phyloP scores from a whole-genome alignment of 2,329 filamentous ascomycete genomes.

The Botrytis deweyae region DNA sequence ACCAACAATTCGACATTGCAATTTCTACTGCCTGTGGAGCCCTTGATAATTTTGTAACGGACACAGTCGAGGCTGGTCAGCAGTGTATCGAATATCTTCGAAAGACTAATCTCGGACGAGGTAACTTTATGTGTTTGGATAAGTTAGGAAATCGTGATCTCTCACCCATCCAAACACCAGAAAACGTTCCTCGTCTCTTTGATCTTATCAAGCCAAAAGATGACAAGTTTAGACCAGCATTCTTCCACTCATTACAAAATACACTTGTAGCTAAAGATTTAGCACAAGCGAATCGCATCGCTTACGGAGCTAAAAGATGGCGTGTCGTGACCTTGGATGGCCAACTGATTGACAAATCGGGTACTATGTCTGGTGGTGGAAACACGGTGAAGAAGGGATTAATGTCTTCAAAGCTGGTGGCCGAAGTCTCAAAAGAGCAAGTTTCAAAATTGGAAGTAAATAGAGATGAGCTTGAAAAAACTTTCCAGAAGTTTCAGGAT shows the following conservation, averaged over 20 bases:
- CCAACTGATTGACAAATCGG: conserved; percentile 95
- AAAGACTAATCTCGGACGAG: conserved; percentile 94
- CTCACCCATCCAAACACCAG: conserved; percentile 79
- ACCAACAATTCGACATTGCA: conserved; percentile 92
- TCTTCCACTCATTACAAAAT: conserved; percentile 93
- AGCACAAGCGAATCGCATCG: conserved; percentile 94
- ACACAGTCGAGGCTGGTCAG: conserved; percentile 92
- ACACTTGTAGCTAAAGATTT: conserved; percentile 91
- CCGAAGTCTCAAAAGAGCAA: conserved; percentile 83
- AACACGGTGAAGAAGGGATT: conserved; percentile 84
- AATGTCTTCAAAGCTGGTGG: conserved; percentile 95
- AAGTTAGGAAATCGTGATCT: conserved; percentile 78
- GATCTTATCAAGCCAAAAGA: conserved; percentile 90
- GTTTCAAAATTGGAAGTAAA: conserved; percentile 84
- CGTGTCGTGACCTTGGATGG: conserved; percentile 93
- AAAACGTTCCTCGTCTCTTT: conserved; percentile 88
- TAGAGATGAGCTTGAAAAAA: conserved; percentile 78
- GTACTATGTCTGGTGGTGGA: conserved; percentile 98
- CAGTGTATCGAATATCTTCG: conserved; percentile 97
- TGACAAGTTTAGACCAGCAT: conserved; percentile 81
- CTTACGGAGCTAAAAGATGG: conserved; percentile 91
- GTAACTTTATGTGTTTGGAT: conserved; percentile 95
- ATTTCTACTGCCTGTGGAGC: conserved; percentile 93
- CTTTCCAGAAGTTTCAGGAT: conserved; percentile 81
- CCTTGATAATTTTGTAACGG: conserved; percentile 94